Evolutionary conservation across 2,329 filamentous ascomycete species (phyloP), one percentile per base, ranked within the genome.

Genomic region (Nemania sp.): DNA sequence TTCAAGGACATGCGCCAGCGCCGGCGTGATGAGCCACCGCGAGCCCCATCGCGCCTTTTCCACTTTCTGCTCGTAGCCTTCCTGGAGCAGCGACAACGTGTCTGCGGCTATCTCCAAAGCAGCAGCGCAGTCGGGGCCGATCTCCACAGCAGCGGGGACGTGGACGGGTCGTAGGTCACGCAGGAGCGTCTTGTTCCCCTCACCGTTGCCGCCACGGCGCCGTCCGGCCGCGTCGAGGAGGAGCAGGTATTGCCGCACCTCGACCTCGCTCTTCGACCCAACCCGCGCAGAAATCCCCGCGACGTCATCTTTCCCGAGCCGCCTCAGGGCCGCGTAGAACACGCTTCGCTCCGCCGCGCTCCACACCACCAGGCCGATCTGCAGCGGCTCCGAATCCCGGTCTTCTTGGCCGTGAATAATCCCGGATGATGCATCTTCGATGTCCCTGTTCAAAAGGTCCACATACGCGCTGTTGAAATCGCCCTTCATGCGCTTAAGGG

Each of bases 331-430:
- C 12, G 80, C 75, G 68, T 90, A 96, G 53, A 96, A 81, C 0
- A 75, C 62, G 1, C 80, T 74, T 67, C 96, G 96, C 66, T 97
- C 92, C 1, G 73, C 63, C 0, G 79, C 56, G 0, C 81, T 85
- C 93, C 93, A 97, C 9, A 72, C 61, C 1, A 86, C 84, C 22
- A 83, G 77, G 19, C 91, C 91, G 45, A 91, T 73, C 63, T 91
- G 88, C 2, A 80, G 79, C 30, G 73, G 45, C 42, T 68, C 54
- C 52, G 78, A 65, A 14, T 26, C 26, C 2, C 17, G 7, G 17
- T 15, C 9, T 7, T 65, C 64, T 47, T 70, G 54, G 23, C 62
- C 61, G 9, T 72, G 58, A 12, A 71, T 66, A 53, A 71, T 67
- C 15, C 69, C 69, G 11, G 69, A 64, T 0, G 75, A 73, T 11